Conservation (phyloP, 2,329 filamentous ascomycete genomes). For the Sporothrix euskadiensis region DNA sequence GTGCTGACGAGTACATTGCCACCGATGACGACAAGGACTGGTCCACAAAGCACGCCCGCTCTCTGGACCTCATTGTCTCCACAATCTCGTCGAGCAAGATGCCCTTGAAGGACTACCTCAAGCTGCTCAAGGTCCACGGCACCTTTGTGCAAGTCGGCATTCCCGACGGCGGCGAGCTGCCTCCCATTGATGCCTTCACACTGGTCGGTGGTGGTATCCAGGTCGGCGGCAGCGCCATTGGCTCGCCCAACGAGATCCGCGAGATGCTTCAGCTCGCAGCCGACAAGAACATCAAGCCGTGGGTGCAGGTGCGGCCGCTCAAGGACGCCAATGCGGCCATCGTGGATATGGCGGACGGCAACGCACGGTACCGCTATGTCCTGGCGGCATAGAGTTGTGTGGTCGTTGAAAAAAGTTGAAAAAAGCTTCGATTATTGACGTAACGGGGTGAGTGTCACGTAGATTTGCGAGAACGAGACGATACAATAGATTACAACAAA, state of each 20-base stretch:
- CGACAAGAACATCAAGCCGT: slow-evolving; percentile 58
- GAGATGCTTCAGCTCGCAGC: slow-evolving; percentile 63
- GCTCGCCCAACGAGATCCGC: slow-evolving; percentile 57
- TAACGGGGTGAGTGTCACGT: background rate
- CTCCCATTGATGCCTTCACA: slow-evolving; percentile 53
- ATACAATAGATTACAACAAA: background rate
- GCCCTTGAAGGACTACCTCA: slow-evolving; percentile 64
- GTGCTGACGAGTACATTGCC: slow-evolving; percentile 35
- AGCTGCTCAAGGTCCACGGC: slow-evolving; percentile 65
- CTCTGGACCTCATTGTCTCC: slow-evolving; percentile 59
- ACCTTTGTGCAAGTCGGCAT: slow-evolving; percentile 65
- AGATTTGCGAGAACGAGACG: background rate
- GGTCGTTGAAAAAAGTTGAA: too few relatives aligned
- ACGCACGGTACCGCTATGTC: slow-evolving; percentile 54
- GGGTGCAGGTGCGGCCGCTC: slow-evolving; percentile 58
- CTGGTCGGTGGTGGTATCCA: slow-evolving; percentile 59
- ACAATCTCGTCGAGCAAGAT: slow-evolving; percentile 57
- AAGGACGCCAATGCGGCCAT: slow-evolving; percentile 59
- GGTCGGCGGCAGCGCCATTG: slow-evolving; percentile 51
- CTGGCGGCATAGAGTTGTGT: slow-evolving; percentile 35
- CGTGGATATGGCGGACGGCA: slow-evolving; percentile 58
- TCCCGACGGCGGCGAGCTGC: slow-evolving; percentile 56
- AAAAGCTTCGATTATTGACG: background rate
- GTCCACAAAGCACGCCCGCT: slow-evolving; percentile 51
- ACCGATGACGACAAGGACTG: slow-evolving; percentile 55